These are phyloP conservation scores for Magnaporthales sp. DNA, from an alignment of 2,329 filamentous ascomycete species.

Conservation along the genomic window DNA sequence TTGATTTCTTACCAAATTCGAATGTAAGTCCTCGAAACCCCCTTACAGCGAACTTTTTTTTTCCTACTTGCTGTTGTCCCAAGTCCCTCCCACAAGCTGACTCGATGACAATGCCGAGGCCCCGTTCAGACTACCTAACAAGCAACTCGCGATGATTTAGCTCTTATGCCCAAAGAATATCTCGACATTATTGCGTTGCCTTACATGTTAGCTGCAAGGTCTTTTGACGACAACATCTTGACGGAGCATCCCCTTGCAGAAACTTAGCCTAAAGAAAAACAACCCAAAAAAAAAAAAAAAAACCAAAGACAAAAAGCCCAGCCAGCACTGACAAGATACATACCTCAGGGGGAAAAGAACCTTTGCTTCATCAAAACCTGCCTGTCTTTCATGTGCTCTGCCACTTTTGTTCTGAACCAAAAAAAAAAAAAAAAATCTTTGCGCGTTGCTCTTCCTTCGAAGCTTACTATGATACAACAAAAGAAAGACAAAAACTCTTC, in stretches of 20 bases:
- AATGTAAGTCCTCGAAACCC: neutral
- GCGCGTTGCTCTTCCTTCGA: constrained; percentile 6
- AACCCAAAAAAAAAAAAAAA: neutral
- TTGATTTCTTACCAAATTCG: neutral
- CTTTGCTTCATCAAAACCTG: neutral
- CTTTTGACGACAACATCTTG: neutral
- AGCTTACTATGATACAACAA: constrained; percentile 4
- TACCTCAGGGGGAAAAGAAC: neutral
- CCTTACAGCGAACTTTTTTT: no score
- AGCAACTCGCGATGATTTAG: neutral
- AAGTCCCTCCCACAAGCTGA: neutral
- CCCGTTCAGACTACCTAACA: neutral
- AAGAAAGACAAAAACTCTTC: neutral
- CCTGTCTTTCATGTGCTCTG: neutral
- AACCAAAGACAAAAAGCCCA: neutral
- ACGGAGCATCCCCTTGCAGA: neutral
- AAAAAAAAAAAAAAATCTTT: constrained; percentile 10
- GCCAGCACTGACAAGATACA: neutral
- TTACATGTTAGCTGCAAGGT: neutral
- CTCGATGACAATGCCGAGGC: neutral
- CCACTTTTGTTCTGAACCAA: neutral
- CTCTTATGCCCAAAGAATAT: neutral
- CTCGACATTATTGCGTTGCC: neutral
- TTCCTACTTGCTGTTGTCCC: neutral
- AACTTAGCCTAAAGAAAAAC: neutral